Conservation (phyloP, 2,329 filamentous ascomycete species). For the Arachnopeziza araneosa region DNA sequence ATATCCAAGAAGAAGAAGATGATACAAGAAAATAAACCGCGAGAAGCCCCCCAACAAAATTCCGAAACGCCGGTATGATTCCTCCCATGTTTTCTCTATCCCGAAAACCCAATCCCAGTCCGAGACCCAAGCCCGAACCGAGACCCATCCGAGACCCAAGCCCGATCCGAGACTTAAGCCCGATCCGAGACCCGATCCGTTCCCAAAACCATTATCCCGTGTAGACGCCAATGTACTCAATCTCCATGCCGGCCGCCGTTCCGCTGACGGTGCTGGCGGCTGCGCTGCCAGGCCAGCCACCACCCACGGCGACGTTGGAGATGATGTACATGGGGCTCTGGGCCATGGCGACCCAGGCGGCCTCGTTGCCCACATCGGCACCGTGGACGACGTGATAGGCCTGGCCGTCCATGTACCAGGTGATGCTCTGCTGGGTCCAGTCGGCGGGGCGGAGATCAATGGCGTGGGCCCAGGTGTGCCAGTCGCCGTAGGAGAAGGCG, state of each 20-base stretch:
- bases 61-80: background rate
- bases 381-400: slow-evolving; percentile 14
- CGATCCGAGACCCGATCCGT: too few relatives aligned
- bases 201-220: background rate
- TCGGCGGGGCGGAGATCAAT: slow-evolving; percentile 17
- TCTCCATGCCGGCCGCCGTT: slow-evolving; percentile 19
- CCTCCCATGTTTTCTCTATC: background rate
- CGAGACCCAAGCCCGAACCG: too few relatives aligned
- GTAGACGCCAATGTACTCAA: slow-evolving; percentile 21
- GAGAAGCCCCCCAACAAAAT: too few relatives aligned
- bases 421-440: slow-evolving; percentile 20
- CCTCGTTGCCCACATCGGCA: slow-evolving; percentile 9
- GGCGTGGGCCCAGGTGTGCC: slow-evolving; percentile 20
- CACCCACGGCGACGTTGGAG: slow-evolving; percentile 22
- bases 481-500: slow-evolving; percentile 12
- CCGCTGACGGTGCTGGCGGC: slow-evolving; percentile 13
- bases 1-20: too few relatives aligned
- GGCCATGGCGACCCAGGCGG: slow-evolving; percentile 10
- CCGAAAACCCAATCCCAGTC: background rate
- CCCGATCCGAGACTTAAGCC: too few relatives aligned
- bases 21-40: too few relatives aligned
- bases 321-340: slow-evolving; percentile 13
- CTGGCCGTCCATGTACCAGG: slow-evolving; percentile 20
- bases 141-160: too few relatives aligned
- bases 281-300: slow-evolving; percentile 12